Percentiles rank a stretch among this genome's conserved stretches.
Conservation (phyloP, 371 early-diverging fungal species). For the Zopfochytrium polystomum region DNA sequence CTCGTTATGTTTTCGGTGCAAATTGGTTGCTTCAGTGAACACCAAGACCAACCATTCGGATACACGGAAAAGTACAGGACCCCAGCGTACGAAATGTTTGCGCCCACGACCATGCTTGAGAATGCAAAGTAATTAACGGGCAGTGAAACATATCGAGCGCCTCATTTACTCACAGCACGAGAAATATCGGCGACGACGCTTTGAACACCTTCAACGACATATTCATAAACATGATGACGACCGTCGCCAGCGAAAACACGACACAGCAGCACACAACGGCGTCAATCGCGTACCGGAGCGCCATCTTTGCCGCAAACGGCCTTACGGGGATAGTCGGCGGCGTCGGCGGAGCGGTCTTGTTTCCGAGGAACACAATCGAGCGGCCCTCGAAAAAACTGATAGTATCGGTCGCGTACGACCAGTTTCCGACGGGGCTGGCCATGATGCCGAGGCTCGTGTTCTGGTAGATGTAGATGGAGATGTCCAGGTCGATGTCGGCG, state of each 20-base stretch:
- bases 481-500: not conserved
- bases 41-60: not conserved
- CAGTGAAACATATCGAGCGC: not conserved
- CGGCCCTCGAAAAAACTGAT: not conserved
- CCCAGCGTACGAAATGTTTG: not conserved
- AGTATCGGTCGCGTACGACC: not conserved
- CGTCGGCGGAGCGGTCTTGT: conserved; percentile 7
- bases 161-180: conserved; percentile 7
- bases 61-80: not conserved
- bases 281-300: conserved; percentile 15
- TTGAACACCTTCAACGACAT: conserved; percentile 21
- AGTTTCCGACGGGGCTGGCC: not conserved
- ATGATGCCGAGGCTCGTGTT: not conserved
- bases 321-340: conserved; percentile 7
- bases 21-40: not conserved
- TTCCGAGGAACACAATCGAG: conserved; percentile 9
- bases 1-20: not conserved
- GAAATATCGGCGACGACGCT: conserved; percentile 11
- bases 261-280: conserved; percentile 9
- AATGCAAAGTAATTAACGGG: not conserved
- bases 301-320: conserved; percentile 11
- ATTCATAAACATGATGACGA: conserved; percentile 8
- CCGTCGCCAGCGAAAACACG: not conserved
- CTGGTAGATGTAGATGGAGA: not conserved
- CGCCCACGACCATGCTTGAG: not conserved